Percentiles rank a stretch among this genome's conserved stretches.
phyloP scores from a whole-genome alignment of 2,329 filamentous ascomycete genomes.

The Hypoxylon rubiginosum region DNA sequence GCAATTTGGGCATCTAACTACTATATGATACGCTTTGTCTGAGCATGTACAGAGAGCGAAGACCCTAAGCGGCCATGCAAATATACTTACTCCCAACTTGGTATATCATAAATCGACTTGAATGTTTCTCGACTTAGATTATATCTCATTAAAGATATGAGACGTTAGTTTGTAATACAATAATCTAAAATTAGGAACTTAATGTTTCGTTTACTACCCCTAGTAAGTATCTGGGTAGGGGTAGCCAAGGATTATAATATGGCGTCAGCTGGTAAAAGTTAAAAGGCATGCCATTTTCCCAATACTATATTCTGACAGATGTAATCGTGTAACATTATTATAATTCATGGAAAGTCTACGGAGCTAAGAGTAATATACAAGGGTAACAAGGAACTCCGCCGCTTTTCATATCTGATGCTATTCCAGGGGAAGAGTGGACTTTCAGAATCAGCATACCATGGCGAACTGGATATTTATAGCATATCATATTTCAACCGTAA shows the following conservation, averaged over 20 bases:
- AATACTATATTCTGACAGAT: conserved; percentile 1
- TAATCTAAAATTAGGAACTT: no score
- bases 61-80: no score
- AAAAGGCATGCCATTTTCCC: not conserved
- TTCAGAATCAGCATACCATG: not conserved
- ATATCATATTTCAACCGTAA: not conserved
- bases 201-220: no score
- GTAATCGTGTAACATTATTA: not conserved
- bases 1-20: not conserved
- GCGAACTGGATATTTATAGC: not conserved
- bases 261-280: conserved; percentile 3
- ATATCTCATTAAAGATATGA: no score
- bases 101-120: not conserved
- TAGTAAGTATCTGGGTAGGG: no score
- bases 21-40: not conserved
- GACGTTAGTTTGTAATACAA: no score
- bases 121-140: no score
- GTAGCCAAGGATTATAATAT: no score
- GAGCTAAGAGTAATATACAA: not conserved
- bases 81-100: not conserved
- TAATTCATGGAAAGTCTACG: not conserved
- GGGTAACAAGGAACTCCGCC: not conserved
- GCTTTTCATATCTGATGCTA: no score
- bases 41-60: no score
- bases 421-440: not conserved